A percentile compares a stretch with the other conserved stretches of the same genome.
These are phyloP conservation scores for Rhododendron molle DNA, from an alignment of 148 eudicot species.

Conservation along the genomic window DNA sequence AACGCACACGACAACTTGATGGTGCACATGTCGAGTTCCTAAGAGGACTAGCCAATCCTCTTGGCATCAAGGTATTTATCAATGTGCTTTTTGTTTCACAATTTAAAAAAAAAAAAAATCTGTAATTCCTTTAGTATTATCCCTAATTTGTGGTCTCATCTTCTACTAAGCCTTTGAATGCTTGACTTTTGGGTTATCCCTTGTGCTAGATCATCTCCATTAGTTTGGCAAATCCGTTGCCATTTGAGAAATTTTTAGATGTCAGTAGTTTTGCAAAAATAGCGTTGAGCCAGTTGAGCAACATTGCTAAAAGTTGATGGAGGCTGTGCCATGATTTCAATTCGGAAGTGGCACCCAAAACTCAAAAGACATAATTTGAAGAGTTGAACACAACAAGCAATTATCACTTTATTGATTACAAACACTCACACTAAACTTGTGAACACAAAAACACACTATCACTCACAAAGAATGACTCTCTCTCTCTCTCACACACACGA, in stretches of 20 bases:
- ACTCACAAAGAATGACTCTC: neutral
- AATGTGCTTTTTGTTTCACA: slow-evolving; percentile 5
- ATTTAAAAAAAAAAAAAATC: neutral
- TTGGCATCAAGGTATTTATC: slow-evolving; percentile 68
- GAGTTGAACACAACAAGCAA: neutral
- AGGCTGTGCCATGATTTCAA: neutral
- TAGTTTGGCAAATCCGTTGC: neutral
- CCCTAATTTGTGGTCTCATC: neutral
- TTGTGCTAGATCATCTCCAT: neutral
- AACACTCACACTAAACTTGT: neutral
- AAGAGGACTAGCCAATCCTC: slow-evolving; percentile 67
- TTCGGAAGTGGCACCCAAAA: neutral
- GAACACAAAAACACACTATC: neutral
- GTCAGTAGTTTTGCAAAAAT: neutral
- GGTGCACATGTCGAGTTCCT: slow-evolving; percentile 81
- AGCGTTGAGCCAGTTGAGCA: neutral
- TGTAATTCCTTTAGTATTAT: neutral
- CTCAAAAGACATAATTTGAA: neutral
- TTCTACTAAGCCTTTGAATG: slow-evolving; percentile 1
- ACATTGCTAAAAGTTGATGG: neutral
- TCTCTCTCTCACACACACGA: neutral
- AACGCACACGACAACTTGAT: slow-evolving; percentile 74
- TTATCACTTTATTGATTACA: too few relatives aligned
- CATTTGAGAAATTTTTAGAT: neutral
- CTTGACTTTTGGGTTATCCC: neutral